Evolutionary conservation across 345 rosid species (phyloP), one percentile per base, ranked within the genome.

Genomic region (Boechera stricta): DNA sequence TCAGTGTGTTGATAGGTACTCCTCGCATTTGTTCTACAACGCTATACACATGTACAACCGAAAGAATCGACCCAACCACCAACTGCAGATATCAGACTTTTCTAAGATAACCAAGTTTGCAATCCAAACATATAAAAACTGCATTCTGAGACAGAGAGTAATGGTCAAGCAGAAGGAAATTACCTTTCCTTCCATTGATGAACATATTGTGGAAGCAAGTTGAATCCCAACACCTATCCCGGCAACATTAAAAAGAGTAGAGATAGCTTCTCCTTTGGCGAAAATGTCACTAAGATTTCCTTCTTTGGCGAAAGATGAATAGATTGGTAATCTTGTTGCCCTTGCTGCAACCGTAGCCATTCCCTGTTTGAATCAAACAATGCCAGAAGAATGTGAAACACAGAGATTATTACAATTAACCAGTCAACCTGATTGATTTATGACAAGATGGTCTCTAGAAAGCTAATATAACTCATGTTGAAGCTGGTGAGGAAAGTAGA

Each of bases 301-400:
- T 83, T 95, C 98, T 85, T 91, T 95, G 60, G 99, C 97, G 61
- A 95, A 91, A 26, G 99, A 92, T 29, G 99, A 95, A 82, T 92
- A 92, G 63, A 92, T 88, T 1, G 98, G 98, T 58, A 91, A 85
- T 77, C 99, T 85, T 58, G 98, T 95, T 42, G 99, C 98, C 75
- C 99, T 84, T 62, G 99, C 97, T 6, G 97, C 99, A 76, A 95
- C 99, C 41, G 89, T 90, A 36, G 98, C 99, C 91, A 95, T 95
- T 71, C 98, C 98, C 98, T 92, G 78, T 79, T 45, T 60, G 74
- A 81, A 72, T 79, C 60, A 60, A 59, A 68, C 54, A 29, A 67
- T 49, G 53, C 10, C 38, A 77, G 7, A 71, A 71, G 18, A 29
- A 74, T 35, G 56, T 15, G 16, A 65, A 39, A 44, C 42, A 59